Percentiles rank a stretch among this genome's conserved stretches.
phyloP scores from a whole-genome alignment of 176 grass and related monocot genomes.

The Pharus latifolius region DNA sequence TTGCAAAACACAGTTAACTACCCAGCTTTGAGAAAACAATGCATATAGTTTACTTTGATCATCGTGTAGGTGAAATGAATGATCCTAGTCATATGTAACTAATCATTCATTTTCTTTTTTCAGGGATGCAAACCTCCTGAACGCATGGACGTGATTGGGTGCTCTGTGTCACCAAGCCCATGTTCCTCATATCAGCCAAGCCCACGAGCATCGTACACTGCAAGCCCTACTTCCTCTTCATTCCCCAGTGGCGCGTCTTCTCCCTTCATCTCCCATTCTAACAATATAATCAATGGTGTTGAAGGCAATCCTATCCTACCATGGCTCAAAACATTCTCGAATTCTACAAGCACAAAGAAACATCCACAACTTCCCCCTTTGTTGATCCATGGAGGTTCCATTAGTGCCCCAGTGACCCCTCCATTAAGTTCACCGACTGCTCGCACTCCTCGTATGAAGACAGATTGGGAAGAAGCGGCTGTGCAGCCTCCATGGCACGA shows the following conservation, averaged over 20 bases:
- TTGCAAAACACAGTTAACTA: neutral
- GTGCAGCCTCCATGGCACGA: constrained; percentile 53
- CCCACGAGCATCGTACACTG: constrained; percentile 61
- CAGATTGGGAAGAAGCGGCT: constrained; percentile 39
- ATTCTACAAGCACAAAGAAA: constrained; percentile 42
- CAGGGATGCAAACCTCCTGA: constrained; percentile 49
- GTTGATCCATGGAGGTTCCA: constrained; percentile 56
- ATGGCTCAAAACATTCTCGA: constrained; percentile 66
- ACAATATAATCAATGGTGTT: constrained; percentile 15
- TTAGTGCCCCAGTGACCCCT: constrained; percentile 84
- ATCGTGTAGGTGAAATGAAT: neutral
- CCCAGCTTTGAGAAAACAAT: neutral
- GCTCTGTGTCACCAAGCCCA: constrained; percentile 54
- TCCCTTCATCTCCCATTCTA: constrained; percentile 37
- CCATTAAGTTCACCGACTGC: constrained; percentile 69
- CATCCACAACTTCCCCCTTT: constrained; percentile 54
- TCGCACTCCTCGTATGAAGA: constrained; percentile 44
- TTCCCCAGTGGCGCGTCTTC: constrained; percentile 61
- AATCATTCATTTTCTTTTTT: neutral
- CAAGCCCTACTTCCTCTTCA: constrained; percentile 64
- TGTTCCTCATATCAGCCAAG: constrained; percentile 62
- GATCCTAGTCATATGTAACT: neutral
- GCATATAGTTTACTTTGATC: neutral
- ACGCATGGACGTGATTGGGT: constrained; percentile 30
- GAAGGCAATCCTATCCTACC: constrained; percentile 56